phyloP scores from a whole-genome alignment of 2,329 filamentous ascomycete species.

The Penicillium olsonii region DNA sequence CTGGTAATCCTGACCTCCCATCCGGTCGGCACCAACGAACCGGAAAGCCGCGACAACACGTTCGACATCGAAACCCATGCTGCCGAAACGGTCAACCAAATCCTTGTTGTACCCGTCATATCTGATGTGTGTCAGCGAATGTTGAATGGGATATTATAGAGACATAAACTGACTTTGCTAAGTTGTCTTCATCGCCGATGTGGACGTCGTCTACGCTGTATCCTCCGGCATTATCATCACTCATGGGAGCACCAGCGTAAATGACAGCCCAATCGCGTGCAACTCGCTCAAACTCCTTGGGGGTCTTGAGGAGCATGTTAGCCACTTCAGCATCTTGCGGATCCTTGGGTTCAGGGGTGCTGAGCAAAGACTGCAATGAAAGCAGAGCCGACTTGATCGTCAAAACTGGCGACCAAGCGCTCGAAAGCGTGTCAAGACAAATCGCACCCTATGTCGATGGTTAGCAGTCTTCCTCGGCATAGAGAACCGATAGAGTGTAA shows the following conservation, averaged over 20 bases:
- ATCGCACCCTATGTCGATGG: slow-evolving; percentile 78
- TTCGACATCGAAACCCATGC: slow-evolving; percentile 89
- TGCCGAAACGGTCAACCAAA: slow-evolving; percentile 78
- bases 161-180: slow-evolving; percentile 51
- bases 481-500: neutral
- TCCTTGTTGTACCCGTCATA: slow-evolving; percentile 87
- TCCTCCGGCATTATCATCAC: slow-evolving; percentile 54
- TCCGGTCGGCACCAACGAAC: slow-evolving; percentile 77
- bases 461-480: neutral
- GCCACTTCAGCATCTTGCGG: slow-evolving; percentile 97
- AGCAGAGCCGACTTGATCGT: slow-evolving; percentile 95
- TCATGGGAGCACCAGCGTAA: slow-evolving; percentile 73
- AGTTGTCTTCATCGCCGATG: slow-evolving; percentile 59
- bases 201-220: slow-evolving; percentile 56
- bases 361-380: slow-evolving; percentile 88
- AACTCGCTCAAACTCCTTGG: slow-evolving; percentile 74
- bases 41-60: slow-evolving; percentile 83
- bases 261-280: slow-evolving; percentile 89
- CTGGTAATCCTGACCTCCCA: slow-evolving; percentile 76
- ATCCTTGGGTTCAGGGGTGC: slow-evolving; percentile 91
- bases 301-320: slow-evolving; percentile 78
- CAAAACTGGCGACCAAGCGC: slow-evolving; percentile 91
- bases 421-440: slow-evolving; percentile 87
- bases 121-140: slow-evolving; percentile 49
- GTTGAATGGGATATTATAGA: neutral